Base-by-base conservation (phyloP, 768 basidiomycete genomes). In the Gautieria morchelliformis region DNA sequence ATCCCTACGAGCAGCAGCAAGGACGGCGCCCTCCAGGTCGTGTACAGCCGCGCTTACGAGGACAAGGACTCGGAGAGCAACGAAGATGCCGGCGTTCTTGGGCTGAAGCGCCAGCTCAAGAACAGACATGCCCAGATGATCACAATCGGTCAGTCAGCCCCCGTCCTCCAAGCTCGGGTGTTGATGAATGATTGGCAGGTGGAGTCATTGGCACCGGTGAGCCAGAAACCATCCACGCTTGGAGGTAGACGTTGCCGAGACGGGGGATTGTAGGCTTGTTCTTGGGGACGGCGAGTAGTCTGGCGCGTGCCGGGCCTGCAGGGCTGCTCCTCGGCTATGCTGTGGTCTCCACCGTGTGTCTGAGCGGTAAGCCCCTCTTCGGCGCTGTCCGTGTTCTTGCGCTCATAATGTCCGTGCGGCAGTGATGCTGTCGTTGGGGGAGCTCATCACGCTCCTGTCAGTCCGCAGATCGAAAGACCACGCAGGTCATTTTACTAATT, bases 101-200 rank as follows among this genome's bases (percentile, higher is more conserved):
- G 35, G 7, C 77, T 85, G 44, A 70, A 77, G 12, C 75, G 84
- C 47, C 82, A 85, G 68, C 71, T 86, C 61, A 86, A 86, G 68
- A 88, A 87, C 64, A 75, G 88, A n/a, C 89, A 90, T 66, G 77
- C 90, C 58, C 84, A 87, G 50, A 88, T 89, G 87, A 89, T 37
- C 35, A 37, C 35, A 10, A 37, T 37, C 8, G 35, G 35, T 37
- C 35, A 37, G 35, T 37, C 35, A n/a, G n/a, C n/a, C n/a, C n/a
- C n/a, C n/a, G n/a, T n/a, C n/a, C n/a, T n/a, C n/a, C n/a, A n/a
- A n/a, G n/a, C n/a, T n/a, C 4, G 35, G 35, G 2, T 14, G 35
- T 37, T 37, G 35, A 37, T 14, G 2, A 37, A 14, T 37, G 10
- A 9, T n/a, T n/a, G n/a, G n/a, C 35, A 57, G 56, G 56, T 19